phyloP scores from a whole-genome alignment of 495 filamentous ascomycete species.

The Hypoxylon fuscum region DNA sequence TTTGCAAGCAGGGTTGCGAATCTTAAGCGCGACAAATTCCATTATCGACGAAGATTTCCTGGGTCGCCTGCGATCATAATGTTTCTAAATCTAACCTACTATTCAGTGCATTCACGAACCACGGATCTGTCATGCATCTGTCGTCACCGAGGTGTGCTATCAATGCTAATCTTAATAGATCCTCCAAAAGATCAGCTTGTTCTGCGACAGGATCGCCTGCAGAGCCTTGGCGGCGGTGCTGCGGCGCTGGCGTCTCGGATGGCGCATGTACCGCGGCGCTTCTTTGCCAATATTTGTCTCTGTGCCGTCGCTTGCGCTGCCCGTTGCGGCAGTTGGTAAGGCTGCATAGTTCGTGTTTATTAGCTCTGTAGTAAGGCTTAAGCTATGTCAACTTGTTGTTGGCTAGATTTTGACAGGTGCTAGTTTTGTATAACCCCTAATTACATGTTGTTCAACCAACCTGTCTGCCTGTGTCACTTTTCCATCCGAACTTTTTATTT shows the following conservation, averaged over 20 bases:
- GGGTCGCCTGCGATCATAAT: slow-evolving; percentile 9
- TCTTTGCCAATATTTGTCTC: neutral
- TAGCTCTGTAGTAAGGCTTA: slow-evolving; percentile 4
- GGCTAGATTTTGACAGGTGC: slow-evolving; percentile 3
- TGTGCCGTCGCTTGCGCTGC: slow-evolving; percentile 23
- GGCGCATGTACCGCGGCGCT: neutral
- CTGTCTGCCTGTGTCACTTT: neutral
- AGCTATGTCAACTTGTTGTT: neutral
- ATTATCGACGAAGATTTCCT: slow-evolving; percentile 1
- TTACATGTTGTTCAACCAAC: neutral
- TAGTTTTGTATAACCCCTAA: neutral
- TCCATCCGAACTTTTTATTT: too few species aligned
- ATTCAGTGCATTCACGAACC: neutral
- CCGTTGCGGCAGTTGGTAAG: slow-evolving; percentile 28
- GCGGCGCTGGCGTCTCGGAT: slow-evolving; percentile 20
- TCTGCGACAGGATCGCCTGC: slow-evolving; percentile 18
- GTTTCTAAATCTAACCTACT: neutral
- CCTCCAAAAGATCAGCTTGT: slow-evolving; percentile 18
- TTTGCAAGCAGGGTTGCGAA: neutral
- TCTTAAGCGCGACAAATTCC: slow-evolving; percentile 2
- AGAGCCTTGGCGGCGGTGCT: slow-evolving; percentile 11
- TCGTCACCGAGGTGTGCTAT: slow-evolving; percentile 1
- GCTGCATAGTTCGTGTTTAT: slow-evolving; percentile 11
- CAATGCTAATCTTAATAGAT: neutral
- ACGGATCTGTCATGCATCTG: too few species aligned